Evolutionary conservation across 352 stramenopile genomes (phyloP).

Genomic region (Globisporangium splendens): DNA sequence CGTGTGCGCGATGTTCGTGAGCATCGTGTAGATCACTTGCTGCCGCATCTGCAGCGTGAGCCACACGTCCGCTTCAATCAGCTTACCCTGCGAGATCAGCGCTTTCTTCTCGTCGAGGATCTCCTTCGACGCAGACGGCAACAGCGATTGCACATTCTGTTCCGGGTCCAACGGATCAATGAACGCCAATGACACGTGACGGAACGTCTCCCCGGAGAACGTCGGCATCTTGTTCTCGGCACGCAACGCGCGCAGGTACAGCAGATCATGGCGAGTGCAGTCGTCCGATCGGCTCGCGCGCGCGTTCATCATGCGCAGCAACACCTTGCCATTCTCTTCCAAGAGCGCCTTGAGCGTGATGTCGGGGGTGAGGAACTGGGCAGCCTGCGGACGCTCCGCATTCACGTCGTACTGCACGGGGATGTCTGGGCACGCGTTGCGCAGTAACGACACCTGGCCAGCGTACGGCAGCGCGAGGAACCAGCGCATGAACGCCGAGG

Average conservation of each 20-base stretch:
- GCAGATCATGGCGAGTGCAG: slow-evolving; percentile 70
- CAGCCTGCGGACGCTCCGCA: slow-evolving; percentile 38
- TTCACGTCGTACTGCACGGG: slow-evolving; percentile 54
- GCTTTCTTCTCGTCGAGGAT: slow-evolving; percentile 58
- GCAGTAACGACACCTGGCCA: slow-evolving; percentile 68
- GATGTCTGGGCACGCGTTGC: slow-evolving; percentile 80
- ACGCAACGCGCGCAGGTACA: slow-evolving; percentile 65
- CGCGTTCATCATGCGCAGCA: slow-evolving; percentile 74
- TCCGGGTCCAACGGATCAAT: slow-evolving; percentile 70
- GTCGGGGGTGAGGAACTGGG: slow-evolving; percentile 71
- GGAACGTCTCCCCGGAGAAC: slow-evolving; percentile 82
- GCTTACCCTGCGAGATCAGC: slow-evolving; percentile 63
- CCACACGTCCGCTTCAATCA: slow-evolving; percentile 84
- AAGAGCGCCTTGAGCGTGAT: slow-evolving; percentile 68
- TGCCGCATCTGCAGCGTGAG: slow-evolving; percentile 84
- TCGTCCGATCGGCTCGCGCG: slow-evolving; percentile 63
- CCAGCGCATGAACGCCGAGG: slow-evolving; percentile 81
- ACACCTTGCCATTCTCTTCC: slow-evolving; percentile 76
- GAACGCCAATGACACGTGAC: slow-evolving; percentile 71
- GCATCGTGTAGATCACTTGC: slow-evolving; percentile 72
- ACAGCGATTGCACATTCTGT: slow-evolving; percentile 73
- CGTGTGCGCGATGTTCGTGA: slow-evolving; percentile 80
- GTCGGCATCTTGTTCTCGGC: slow-evolving; percentile 68
- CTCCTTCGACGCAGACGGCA: slow-evolving; percentile 55
- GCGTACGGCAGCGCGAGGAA: slow-evolving; percentile 75